These are phyloP conservation scores for Rhinocladiella similis DNA, from an alignment of 2,329 filamentous ascomycete genomes.

Conservation along the genomic window DNA sequence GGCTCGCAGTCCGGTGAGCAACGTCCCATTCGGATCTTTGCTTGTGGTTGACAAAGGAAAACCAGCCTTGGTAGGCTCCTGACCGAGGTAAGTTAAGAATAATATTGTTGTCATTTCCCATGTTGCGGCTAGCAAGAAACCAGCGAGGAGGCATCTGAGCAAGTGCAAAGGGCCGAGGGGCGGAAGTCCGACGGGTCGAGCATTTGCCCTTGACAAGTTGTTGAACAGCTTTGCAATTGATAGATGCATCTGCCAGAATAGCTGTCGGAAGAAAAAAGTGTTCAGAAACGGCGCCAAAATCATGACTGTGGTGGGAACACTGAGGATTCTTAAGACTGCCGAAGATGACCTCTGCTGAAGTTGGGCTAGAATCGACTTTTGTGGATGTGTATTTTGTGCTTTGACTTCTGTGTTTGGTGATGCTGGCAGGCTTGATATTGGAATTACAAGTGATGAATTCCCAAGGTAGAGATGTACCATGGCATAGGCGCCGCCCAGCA, in stretches of 20 bases:
- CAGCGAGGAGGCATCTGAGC: conserved; percentile 61
- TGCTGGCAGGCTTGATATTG: conserved; percentile 39
- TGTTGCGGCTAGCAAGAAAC: conserved; percentile 66
- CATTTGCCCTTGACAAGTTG: conserved; percentile 71
- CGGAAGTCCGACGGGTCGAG: conserved; percentile 55
- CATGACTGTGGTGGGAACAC: conserved; percentile 40
- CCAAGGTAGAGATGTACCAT: conserved; percentile 72
- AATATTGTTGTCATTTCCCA: conserved; percentile 77
- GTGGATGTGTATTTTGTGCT: conserved; percentile 39
- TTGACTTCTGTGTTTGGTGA: conserved; percentile 26
- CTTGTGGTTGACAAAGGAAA: conserved; percentile 80
- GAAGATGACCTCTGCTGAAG: conserved; percentile 38
- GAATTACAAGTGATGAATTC: conserved; percentile 66
- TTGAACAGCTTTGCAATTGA: conserved; percentile 71
- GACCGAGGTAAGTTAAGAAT: conserved; percentile 78
- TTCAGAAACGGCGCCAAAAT: conserved; percentile 60
- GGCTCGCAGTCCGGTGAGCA: conserved; percentile 78
- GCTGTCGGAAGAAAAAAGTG: conserved; percentile 59
- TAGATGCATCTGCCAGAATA: conserved; percentile 69
- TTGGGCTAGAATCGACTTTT: conserved; percentile 39
- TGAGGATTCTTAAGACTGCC: conserved; percentile 36
- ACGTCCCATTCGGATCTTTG: conserved; percentile 87
- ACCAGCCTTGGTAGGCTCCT: conserved; percentile 80
- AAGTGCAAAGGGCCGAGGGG: conserved; percentile 45
- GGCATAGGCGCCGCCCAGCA: conserved; percentile 67